phyloP scores from a whole-genome alignment of 768 basidiomycete genomes.

The Phylloporus arenicola region DNA sequence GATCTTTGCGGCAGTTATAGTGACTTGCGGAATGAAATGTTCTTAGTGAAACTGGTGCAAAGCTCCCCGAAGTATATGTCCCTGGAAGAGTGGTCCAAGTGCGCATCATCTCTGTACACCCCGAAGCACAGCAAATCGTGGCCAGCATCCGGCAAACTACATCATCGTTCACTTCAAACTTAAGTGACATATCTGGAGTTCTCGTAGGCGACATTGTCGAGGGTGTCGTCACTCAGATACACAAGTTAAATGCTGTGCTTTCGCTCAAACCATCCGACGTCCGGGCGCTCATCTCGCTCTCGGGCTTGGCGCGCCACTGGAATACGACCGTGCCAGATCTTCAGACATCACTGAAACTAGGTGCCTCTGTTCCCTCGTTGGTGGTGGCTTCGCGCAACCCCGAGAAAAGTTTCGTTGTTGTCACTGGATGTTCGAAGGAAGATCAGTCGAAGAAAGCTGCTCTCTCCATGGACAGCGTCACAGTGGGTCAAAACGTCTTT shows the following conservation, averaged over 20 bases:
- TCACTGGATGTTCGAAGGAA: slow-evolving; percentile 67
- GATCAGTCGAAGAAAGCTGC: slow-evolving; percentile 42
- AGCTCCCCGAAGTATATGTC: slow-evolving; percentile 58
- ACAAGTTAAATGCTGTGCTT: slow-evolving; percentile 78
- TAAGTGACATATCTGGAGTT: slow-evolving; percentile 63
- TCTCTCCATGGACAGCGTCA: slow-evolving; percentile 61
- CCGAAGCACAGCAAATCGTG: slow-evolving; percentile 57
- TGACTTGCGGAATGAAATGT: background rate
- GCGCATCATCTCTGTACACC: slow-evolving; percentile 62
- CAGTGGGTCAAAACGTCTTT: slow-evolving; percentile 67
- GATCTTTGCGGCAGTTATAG: slow-evolving; percentile 10
- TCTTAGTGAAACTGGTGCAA: slow-evolving; percentile 60
- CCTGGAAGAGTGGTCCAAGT: slow-evolving; percentile 83
- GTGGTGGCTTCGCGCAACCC: slow-evolving; percentile 86
- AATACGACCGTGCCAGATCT: slow-evolving; percentile 61
- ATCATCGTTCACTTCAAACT: slow-evolving; percentile 41
- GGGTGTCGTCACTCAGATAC: slow-evolving; percentile 73
- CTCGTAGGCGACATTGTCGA: slow-evolving; percentile 71
- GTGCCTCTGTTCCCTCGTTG: slow-evolving; percentile 68
- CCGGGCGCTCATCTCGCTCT: slow-evolving; percentile 80
- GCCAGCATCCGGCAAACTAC: slow-evolving; percentile 85
- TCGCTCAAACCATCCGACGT: slow-evolving; percentile 63
- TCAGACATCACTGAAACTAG: slow-evolving; percentile 54
- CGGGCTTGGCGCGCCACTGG: slow-evolving; percentile 80
- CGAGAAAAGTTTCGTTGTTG: slow-evolving; percentile 82